Evolutionary conservation across 306 rosid species (phyloP).

Genomic region (Quercus robur): DNA sequence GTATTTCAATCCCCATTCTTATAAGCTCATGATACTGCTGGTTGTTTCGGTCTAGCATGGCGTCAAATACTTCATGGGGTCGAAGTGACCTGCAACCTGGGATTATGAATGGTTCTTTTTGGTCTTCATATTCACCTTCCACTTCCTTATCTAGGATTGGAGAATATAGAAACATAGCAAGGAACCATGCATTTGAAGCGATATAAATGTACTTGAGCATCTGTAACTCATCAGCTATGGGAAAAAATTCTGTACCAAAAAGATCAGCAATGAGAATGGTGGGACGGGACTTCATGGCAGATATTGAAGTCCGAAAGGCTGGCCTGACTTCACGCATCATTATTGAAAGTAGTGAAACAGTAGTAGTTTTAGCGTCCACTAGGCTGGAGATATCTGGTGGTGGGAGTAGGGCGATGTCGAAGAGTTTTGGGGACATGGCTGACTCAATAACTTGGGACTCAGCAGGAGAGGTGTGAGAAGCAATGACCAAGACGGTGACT

Average conservation of each 20-base stretch:
- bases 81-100: conserved; percentile 27
- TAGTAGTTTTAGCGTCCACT: neutral
- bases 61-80: conserved; percentile 9
- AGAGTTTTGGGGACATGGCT: neutral
- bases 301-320: neutral
- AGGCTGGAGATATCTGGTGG: conserved; percentile 11
- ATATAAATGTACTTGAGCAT: conserved; percentile 13
- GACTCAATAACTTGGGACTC: conserved; percentile 18
- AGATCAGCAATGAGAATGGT: conserved; percentile 17
- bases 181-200: conserved; percentile 16
- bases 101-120: conserved; percentile 5
- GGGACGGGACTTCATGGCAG: neutral
- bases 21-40: conserved; percentile 10
- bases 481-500: conserved; percentile 18
- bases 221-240: conserved; percentile 12
- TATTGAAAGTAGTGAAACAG: neutral
- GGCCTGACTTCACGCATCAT: conserved; percentile 6
- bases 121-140: conserved; percentile 21
- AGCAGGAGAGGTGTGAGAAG: conserved; percentile 2
- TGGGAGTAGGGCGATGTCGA: conserved; percentile 9
- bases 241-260: conserved; percentile 14
- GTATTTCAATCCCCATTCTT: neutral
- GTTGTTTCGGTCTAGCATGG: conserved; percentile 15
- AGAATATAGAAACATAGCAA: conserved; percentile 9
- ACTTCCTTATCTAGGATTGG: conserved; percentile 16